A percentile compares a stretch with the other conserved stretches of the same genome.
Evolutionary conservation across 805 yeast species (phyloP).

Genomic region (Hanseniaspora pseudoguilliermondii): DNA sequence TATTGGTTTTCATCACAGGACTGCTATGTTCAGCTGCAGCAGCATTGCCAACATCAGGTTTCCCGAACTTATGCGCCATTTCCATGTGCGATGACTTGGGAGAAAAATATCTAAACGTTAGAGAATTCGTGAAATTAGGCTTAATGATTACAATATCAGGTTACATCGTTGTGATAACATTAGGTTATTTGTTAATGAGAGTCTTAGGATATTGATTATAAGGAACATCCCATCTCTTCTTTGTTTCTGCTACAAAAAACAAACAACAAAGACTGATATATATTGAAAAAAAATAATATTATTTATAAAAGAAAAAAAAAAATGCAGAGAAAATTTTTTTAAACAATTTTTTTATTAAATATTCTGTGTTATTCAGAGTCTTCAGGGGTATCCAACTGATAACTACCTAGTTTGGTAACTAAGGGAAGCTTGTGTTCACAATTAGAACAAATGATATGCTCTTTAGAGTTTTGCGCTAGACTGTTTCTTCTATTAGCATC

Average conservation of each 20-base stretch:
- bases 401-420: not conserved
- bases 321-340: too few species aligned
- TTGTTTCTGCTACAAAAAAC: too few species aligned
- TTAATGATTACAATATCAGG: slow-evolving; percentile 75
- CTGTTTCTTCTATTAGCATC: slow-evolving; percentile 17
- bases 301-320: not conserved
- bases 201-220: slow-evolving; percentile 35
- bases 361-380: not conserved
- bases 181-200: slow-evolving; percentile 68
- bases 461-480: slow-evolving; percentile 6
- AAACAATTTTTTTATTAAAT: too few species aligned
- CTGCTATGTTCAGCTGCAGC: slow-evolving; percentile 83
- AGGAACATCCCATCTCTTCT: too few species aligned
- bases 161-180: slow-evolving; percentile 56
- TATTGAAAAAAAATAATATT: too few species aligned
- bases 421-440: slow-evolving; percentile 9
- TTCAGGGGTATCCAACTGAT: slow-evolving; percentile 11
- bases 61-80: slow-evolving; percentile 95
- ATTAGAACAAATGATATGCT: slow-evolving; percentile 1
- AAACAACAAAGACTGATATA: too few species aligned
- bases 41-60: slow-evolving; percentile 96
- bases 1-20: slow-evolving; percentile 55
- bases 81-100: slow-evolving; percentile 90
- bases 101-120: slow-evolving; percentile 74
- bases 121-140: slow-evolving; percentile 78